Evolutionary conservation across 495 filamentous ascomycete species (phyloP).

Genomic region (Neurospora sp.): DNA sequence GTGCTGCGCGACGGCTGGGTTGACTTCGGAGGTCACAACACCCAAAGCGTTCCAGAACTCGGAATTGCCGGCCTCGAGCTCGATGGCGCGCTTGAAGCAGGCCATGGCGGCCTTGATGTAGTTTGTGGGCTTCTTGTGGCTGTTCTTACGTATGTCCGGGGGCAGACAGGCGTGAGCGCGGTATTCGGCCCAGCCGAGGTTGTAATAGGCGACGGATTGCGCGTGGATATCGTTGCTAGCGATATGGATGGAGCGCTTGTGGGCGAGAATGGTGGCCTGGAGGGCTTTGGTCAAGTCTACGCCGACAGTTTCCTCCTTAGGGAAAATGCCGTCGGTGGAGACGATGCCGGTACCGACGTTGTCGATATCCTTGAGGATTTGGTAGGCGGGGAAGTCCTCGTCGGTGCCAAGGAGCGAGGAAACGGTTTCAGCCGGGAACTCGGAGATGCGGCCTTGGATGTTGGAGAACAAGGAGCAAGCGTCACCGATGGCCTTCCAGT

Average conservation of each 20-base stretch:
- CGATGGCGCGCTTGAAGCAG: constrained; percentile 95
- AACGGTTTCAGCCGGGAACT: constrained; percentile 48
- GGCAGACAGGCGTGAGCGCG: constrained; percentile 59
- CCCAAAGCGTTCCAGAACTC: constrained; percentile 98
- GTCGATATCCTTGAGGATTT: constrained; percentile 60
- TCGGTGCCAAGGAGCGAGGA: constrained; percentile 43
- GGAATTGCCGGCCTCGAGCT: constrained; percentile 85
- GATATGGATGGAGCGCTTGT: constrained; percentile 72
- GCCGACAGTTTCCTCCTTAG: constrained; percentile 37
- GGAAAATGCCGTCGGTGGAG: constrained; percentile 27
- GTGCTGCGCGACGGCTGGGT: constrained; percentile 84
- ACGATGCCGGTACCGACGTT: constrained; percentile 46
- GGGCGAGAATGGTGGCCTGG: constrained; percentile 65
- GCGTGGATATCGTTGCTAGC: constrained; percentile 70
- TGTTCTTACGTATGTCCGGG: constrained; percentile 29
- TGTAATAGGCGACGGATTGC: constrained; percentile 94
- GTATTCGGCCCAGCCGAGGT: constrained; percentile 89
- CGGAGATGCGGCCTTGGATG: constrained; percentile 51
- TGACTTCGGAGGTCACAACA: constrained; percentile 74
- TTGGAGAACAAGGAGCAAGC: constrained; percentile 72
- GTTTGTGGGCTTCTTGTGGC: constrained; percentile 42
- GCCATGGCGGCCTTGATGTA: constrained; percentile 74
- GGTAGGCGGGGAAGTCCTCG: constrained; percentile 43
- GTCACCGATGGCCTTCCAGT: constrained; percentile 93
- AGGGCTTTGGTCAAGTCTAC: constrained; percentile 41